These are phyloP conservation scores for Eimeria tenella DNA, from an alignment of 169 alveolate species.

Conservation along the genomic window DNA sequence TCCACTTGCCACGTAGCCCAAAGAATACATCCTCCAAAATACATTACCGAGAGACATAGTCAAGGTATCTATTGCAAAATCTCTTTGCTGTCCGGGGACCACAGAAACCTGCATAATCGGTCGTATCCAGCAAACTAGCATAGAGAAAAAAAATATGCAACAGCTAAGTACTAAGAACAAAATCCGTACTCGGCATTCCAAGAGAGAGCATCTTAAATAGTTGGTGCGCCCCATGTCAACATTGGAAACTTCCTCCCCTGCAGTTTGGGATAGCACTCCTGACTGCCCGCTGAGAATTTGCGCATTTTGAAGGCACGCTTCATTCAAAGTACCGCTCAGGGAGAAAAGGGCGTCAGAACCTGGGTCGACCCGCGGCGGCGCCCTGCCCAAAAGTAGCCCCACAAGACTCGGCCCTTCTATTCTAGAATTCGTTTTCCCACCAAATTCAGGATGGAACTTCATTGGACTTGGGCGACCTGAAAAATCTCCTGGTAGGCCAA, in stretches of 20 bases:
- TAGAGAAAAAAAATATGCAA: constrained; percentile 18
- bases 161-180: constrained; percentile 3
- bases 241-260: neutral
- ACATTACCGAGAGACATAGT: constrained; percentile 39
- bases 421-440: neutral
- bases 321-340: neutral
- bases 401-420: neutral
- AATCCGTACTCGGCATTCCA: constrained; percentile 28
- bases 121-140: constrained; percentile 56
- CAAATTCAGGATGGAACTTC: neutral
- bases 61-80: constrained; percentile 38
- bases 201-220: neutral
- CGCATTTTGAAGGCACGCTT: neutral
- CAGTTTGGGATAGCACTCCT: too few species aligned
- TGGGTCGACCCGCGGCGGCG: neutral
- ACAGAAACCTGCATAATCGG: constrained; percentile 49
- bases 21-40: constrained; percentile 14
- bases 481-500: neutral
- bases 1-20: constrained; percentile 33
- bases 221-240: neutral
- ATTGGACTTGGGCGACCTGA: neutral
- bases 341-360: neutral
- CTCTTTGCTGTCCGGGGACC: constrained; percentile 62
- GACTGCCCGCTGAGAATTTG: neutral
- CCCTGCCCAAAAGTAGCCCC: neutral